Conservation (phyloP, 768 basidiomycete genomes). For the Pleurotus tuoliensis region DNA sequence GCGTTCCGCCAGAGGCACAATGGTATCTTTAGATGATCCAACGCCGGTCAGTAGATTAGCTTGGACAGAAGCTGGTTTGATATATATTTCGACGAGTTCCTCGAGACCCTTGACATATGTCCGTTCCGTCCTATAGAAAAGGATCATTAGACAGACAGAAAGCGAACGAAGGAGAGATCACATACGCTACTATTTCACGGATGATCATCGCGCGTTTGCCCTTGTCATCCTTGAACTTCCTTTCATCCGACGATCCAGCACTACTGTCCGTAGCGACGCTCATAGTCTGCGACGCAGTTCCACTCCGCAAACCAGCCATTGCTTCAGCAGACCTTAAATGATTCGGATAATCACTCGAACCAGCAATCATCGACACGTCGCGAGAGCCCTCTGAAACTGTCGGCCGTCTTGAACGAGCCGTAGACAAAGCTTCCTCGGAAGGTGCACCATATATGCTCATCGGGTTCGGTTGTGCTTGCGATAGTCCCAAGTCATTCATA, state of each 20-base stretch:
- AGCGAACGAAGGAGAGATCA: constrained; percentile 14
- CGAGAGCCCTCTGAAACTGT: constrained; percentile 60
- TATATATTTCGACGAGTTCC: constrained; percentile 93
- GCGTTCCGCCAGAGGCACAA: constrained; percentile 82
- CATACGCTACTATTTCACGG: constrained; percentile 88
- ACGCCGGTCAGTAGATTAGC: constrained; percentile 70
- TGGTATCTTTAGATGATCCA: constrained; percentile 73
- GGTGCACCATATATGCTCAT: constrained; percentile 56
- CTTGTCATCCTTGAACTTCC: constrained; percentile 91
- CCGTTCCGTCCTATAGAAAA: constrained; percentile 70
- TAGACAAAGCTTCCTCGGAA: constrained; percentile 35
- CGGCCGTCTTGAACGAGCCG: constrained; percentile 57
- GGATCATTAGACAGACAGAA: constrained; percentile 14
- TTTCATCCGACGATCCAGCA: constrained; percentile 68
- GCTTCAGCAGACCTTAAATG: constrained; percentile 66
- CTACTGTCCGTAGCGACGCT: constrained; percentile 79
- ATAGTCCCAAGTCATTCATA: constrained; percentile 84
- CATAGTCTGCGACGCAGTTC: constrained; percentile 57
- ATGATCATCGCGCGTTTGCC: constrained; percentile 79
- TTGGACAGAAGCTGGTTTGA: constrained; percentile 74
- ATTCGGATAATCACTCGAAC: constrained; percentile 37
- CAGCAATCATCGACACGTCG: constrained; percentile 46
- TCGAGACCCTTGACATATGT: constrained; percentile 94
- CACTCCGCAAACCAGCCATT: constrained; percentile 57
- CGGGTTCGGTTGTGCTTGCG: constrained; percentile 50